Percentiles rank a stretch among this genome's conserved stretches.
Conservation (phyloP, 805 yeast genomes). For the Cyberlindnera xishuangbannaensis region DNA sequence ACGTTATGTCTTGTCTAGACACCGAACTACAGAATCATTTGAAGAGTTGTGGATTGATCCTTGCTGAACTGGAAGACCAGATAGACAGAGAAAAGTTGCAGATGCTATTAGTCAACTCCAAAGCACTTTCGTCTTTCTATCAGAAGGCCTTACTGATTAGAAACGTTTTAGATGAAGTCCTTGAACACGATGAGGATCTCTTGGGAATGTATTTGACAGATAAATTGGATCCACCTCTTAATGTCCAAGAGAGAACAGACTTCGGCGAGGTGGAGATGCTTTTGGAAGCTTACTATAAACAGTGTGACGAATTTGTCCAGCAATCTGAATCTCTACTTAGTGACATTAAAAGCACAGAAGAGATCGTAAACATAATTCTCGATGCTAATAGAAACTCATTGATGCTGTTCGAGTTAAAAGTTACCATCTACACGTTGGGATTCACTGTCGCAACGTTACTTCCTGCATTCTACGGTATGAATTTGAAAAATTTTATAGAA, state of each 20-base stretch:
- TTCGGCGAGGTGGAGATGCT: conserved; percentile 81
- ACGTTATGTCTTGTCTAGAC: conserved; percentile 74
- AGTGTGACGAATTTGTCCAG: conserved; percentile 90
- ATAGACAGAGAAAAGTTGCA: conserved; percentile 71
- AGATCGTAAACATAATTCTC: conserved; percentile 82
- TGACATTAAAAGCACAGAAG: conserved; percentile 88
- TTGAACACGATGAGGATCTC: conserved; percentile 84
- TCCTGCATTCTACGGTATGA: conserved; percentile 91
- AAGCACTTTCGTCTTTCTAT: conserved; percentile 62
- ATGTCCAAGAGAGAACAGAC: conserved; percentile 26
- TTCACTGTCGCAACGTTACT: conserved; percentile 77
- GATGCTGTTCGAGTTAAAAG: conserved; percentile 79
- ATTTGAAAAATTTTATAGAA: conserved; percentile 71
- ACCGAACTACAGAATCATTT: conserved; percentile 62
- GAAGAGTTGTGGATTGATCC: conserved; percentile 52
- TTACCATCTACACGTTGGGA: conserved; percentile 79
- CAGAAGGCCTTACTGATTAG: conserved; percentile 73
- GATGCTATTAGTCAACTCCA: conserved; percentile 68
- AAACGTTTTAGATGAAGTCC: conserved; percentile 73
- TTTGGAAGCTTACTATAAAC: conserved; percentile 82
- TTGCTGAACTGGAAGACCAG: conserved; percentile 69
- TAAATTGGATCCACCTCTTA: conserved; percentile 13
- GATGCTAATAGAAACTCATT: conserved; percentile 89
- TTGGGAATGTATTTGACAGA: conserved; percentile 71
- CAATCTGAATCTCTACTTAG: conserved; percentile 77